Conservation (phyloP, 1,284 basidiomycete genomes). For the Naganishia sp. region DNA sequence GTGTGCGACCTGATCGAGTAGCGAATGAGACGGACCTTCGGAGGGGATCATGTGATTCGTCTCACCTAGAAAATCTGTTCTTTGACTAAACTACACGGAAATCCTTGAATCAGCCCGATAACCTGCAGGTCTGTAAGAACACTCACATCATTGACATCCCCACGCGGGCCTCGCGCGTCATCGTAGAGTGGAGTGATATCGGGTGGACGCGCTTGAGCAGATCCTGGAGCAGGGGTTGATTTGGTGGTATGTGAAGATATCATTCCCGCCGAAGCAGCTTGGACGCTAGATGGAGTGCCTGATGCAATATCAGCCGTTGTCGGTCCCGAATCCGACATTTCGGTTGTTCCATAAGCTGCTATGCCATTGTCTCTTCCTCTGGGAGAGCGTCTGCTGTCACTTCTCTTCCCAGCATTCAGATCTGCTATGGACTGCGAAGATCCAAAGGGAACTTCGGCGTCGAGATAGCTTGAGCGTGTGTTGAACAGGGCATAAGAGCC, state of each 20-base stretch:
- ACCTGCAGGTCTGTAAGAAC: no score
- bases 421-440: not conserved
- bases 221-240: slow-evolving; percentile 9
- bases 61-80: not conserved
- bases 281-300: slow-evolving; percentile 10
- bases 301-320: not conserved
- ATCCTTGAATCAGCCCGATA: no score
- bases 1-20: not conserved
- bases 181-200: not conserved
- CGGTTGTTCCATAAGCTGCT: not conserved
- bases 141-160: not conserved
- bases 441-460: no score
- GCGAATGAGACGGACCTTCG: no score
- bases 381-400: not conserved
- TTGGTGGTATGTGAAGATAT: not conserved
- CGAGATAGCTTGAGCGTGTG: not conserved
- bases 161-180: not conserved
- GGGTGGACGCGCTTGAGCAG: not conserved
- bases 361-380: not conserved
- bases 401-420: no score
- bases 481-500: not conserved
- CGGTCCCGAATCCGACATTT: not conserved
- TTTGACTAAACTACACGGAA: not conserved
- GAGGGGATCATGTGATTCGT: no score
- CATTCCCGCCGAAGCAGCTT: slow-evolving; percentile 3